Percentiles rank a stretch among this genome's conserved stretches.
phyloP scores from a whole-genome alignment of 352 stramenopile genomes.

The Globisporangium barbulae region DNA sequence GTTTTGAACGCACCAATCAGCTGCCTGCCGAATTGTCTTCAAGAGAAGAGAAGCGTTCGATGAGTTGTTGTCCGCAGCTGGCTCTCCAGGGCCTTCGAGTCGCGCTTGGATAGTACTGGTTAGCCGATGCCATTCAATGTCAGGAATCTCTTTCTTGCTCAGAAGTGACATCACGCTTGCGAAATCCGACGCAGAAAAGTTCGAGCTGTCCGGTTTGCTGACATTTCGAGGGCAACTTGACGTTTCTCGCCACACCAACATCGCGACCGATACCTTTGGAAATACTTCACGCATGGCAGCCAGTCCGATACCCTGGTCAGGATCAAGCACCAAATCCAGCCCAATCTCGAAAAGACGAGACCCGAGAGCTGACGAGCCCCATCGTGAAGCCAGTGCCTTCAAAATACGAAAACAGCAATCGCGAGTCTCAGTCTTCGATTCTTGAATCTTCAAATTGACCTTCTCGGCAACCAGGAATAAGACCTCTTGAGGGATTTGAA shows the following conservation, averaged over 20 bases:
- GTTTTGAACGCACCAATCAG: constrained; percentile 67
- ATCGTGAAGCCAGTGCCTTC: constrained; percentile 9
- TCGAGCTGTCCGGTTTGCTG: not conserved
- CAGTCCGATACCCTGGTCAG: not conserved
- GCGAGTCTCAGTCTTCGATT: not conserved
- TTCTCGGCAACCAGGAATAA: constrained; percentile 6
- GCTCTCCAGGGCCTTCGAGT: not conserved
- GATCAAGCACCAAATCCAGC: constrained; percentile 19
- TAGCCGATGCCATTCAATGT: constrained; percentile 34
- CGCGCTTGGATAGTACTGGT: constrained; percentile 16
- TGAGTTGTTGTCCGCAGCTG: not conserved
- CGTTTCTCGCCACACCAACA: constrained; percentile 11
- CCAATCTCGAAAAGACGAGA: constrained; percentile 12
- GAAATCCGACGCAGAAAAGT: constrained; percentile 43
- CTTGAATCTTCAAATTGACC: constrained; percentile 6
- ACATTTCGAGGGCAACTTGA: constrained; percentile 7
- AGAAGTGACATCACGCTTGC: constrained; percentile 39
- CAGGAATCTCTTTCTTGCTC: constrained; percentile 22
- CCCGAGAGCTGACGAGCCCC: constrained; percentile 2
- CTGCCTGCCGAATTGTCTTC: constrained; percentile 42
- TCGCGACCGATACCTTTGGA: not conserved
- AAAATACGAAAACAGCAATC: constrained; percentile 15
- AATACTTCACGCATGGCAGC: constrained; percentile 5
- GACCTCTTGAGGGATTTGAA: constrained; percentile 2
- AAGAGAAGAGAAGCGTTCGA: constrained; percentile 26